A percentile compares a stretch with the other conserved stretches of the same genome.
Evolutionary conservation across 176 grass and related monocot species (phyloP).

Genomic region (maize (Zea mays)): DNA sequence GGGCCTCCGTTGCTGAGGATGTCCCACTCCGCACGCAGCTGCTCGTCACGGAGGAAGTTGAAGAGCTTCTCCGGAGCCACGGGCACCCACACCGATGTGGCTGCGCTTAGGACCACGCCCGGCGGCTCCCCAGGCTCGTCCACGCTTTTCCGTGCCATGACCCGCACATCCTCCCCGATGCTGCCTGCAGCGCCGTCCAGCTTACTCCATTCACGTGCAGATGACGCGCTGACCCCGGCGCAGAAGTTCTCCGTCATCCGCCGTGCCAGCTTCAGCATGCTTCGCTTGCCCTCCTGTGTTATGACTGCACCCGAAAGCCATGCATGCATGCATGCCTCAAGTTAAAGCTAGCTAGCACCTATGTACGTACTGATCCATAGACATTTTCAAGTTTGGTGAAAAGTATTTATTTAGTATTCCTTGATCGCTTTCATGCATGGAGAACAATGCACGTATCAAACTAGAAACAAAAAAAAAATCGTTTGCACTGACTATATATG

Average conservation of each 20-base stretch:
- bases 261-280: slow-evolving; percentile 89
- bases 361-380: neutral
- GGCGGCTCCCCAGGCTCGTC: slow-evolving; percentile 77
- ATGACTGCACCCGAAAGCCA: slow-evolving; percentile 44
- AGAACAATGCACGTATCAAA: no score
- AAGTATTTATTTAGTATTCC: neutral
- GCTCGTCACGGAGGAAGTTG: slow-evolving; percentile 71
- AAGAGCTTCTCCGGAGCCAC: slow-evolving; percentile 62
- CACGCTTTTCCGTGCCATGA: slow-evolving; percentile 70
- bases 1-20: slow-evolving; percentile 89
- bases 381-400: neutral
- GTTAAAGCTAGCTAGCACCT: neutral
- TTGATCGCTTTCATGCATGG: no score
- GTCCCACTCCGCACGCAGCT: slow-evolving; percentile 77
- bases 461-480: no score
- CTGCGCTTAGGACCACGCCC: slow-evolving; percentile 76
- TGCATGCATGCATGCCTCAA: neutral
- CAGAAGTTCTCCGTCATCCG: slow-evolving; percentile 87
- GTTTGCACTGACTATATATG: neutral
- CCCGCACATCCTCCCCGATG: slow-evolving; percentile 65
- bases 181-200: slow-evolving; percentile 50
- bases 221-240: slow-evolving; percentile 63
- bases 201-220: slow-evolving; percentile 72
- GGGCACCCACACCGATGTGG: slow-evolving; percentile 84
- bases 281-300: slow-evolving; percentile 61